These are phyloP conservation scores for Serendipita indica DNA, from an alignment of 768 basidiomycete species.

Conservation along the genomic window DNA sequence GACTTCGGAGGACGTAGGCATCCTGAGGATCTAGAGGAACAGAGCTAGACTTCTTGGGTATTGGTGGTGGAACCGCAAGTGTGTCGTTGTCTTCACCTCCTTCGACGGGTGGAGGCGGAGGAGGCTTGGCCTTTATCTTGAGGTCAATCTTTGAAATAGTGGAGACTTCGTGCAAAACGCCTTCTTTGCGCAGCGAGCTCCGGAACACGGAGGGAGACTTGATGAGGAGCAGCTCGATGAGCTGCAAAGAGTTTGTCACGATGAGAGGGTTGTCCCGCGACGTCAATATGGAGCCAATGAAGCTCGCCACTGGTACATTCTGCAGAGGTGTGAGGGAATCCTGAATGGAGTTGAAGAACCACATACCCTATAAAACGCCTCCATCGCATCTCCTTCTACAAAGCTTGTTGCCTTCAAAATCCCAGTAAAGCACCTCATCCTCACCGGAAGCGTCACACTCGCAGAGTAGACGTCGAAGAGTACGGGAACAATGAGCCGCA, in stretches of 20 bases:
- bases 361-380: constrained; percentile 61
- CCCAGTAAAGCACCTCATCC: constrained; percentile 78
- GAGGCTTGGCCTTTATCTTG: constrained; percentile 24
- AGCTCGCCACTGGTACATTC: constrained; percentile 91
- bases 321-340: constrained; percentile 21
- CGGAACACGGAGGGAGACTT: constrained; percentile 78
- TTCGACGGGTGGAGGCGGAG: constrained; percentile 24
- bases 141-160: constrained; percentile 33
- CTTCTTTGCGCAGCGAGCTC: constrained; percentile 83
- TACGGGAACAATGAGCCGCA: constrained; percentile 80
- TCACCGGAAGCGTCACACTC: constrained; percentile 74
- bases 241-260: constrained; percentile 77
- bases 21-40: constrained; percentile 72
- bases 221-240: constrained; percentile 76
- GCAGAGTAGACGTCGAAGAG: constrained; percentile 99
- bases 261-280: constrained; percentile 80
- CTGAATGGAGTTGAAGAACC: constrained; percentile 1
- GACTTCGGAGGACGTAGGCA: constrained; percentile 79
- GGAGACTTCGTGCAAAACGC: constrained; percentile 92
- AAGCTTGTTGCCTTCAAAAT: constrained; percentile 86
- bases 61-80: constrained; percentile 15
- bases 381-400: constrained; percentile 60
- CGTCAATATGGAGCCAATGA: constrained; percentile 85
- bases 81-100: background rate
- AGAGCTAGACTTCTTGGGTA: constrained; percentile 37